Conservation (phyloP, 768 basidiomycete genomes). For the Tulasnella calospora region DNA sequence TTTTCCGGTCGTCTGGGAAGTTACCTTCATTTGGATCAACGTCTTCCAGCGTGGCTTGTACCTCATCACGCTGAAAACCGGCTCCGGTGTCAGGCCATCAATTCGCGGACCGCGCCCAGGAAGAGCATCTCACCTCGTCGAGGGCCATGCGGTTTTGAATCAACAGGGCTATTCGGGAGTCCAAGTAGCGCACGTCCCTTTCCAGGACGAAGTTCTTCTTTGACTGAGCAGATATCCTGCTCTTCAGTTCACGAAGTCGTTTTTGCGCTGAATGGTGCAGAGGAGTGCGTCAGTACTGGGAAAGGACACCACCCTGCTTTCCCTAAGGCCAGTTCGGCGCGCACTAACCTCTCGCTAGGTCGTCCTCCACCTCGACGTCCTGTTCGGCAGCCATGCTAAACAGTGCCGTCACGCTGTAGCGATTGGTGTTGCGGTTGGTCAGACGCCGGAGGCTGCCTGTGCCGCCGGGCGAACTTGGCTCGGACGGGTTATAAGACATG, state of each 20-base stretch:
- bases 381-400: constrained; percentile 99
- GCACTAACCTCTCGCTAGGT: constrained; percentile 79
- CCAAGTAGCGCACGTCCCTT: constrained; percentile 95
- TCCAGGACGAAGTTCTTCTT: constrained; percentile 99
- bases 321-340: constrained; percentile 3
- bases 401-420: constrained; percentile 91
- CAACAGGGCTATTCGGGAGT: constrained; percentile 91
- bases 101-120: background rate
- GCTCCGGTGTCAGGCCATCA: background rate
- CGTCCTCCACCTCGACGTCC: constrained; percentile 96
- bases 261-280: constrained; percentile 71
- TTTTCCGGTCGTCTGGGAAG: constrained; percentile 88
- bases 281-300: constrained; percentile 20
- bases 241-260: constrained; percentile 90
- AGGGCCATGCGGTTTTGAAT: constrained; percentile 98
- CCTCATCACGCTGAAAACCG: constrained; percentile 74
- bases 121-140: constrained; percentile 64
- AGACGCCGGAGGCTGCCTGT: constrained; percentile 41
- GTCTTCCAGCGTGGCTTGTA: constrained; percentile 92
- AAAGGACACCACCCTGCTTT: constrained; percentile 3
- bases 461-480: constrained; percentile 27
- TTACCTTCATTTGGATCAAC: constrained; percentile 88
- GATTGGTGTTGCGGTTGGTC: constrained; percentile 91
- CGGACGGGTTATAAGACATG: constrained; percentile 26
- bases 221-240: constrained; percentile 94